A percentile compares a stretch with the other conserved stretches of the same genome.
Evolutionary conservation across 2,329 filamentous ascomycete species (phyloP).

Genomic region (Trichoderma oligosporum): DNA sequence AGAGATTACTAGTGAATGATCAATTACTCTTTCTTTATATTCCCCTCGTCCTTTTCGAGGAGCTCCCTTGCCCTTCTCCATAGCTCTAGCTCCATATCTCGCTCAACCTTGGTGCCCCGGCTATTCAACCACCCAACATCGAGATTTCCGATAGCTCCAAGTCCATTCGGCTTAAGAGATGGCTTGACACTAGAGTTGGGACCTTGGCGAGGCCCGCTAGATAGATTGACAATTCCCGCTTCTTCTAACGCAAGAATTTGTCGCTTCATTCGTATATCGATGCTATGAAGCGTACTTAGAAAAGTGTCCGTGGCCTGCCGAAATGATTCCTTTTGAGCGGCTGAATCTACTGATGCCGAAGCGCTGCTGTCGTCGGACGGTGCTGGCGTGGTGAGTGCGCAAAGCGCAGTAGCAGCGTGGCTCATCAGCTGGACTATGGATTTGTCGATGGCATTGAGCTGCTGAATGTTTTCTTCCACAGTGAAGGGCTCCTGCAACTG

Average conservation of each 20-base stretch:
- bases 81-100: conserved; percentile 79
- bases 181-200: conserved; percentile 35
- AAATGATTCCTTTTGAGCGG: conserved; percentile 54
- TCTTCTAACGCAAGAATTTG: conserved; percentile 75
- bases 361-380: conserved; percentile 22
- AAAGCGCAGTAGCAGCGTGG: conserved; percentile 46
- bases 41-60: conserved; percentile 33
- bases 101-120: conserved; percentile 73
- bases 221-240: conserved; percentile 64
- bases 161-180: conserved; percentile 51
- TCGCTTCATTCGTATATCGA: conserved; percentile 67
- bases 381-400: conserved; percentile 40
- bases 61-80: conserved; percentile 50
- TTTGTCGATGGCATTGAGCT: conserved; percentile 75
- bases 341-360: conserved; percentile 35
- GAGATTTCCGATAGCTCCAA: conserved; percentile 56
- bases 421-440: conserved; percentile 42
- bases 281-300: conserved; percentile 66
- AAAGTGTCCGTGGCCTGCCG: conserved; percentile 62
- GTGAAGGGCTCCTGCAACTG: conserved; percentile 55
- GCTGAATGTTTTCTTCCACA: conserved; percentile 72
- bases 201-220: conserved; percentile 33
- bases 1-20: too few relatives aligned
- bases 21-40: conserved; percentile 19
- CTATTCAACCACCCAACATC: conserved; percentile 91